Evolutionary conservation across 345 rosid genomes (phyloP).

Genomic region (Euclidium syriacum): DNA sequence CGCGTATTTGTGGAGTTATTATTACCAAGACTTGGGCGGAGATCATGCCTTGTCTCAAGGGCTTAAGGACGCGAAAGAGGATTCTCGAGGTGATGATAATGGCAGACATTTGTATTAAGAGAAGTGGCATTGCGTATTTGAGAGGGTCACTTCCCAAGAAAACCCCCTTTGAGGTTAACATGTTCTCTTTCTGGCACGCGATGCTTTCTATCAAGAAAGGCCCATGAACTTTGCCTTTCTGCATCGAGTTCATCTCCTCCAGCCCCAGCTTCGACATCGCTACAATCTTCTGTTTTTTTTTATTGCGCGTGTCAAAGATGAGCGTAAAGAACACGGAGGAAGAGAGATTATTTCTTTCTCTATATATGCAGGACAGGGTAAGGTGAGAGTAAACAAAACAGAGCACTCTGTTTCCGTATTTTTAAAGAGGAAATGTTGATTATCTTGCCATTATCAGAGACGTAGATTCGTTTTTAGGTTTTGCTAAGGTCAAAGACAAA

Average conservation of each 20-base stretch:
- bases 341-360: neutral
- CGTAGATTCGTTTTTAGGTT: neutral
- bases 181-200: constrained; percentile 18
- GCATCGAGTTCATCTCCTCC: constrained; percentile 12
- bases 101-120: constrained; percentile 22
- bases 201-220: constrained; percentile 8
- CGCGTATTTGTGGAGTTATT: neutral
- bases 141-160: constrained; percentile 31
- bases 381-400: neutral
- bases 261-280: constrained; percentile 3
- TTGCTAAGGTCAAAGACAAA: neutral
- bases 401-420: constrained; percentile 13
- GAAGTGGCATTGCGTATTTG: constrained; percentile 24
- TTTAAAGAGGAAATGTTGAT: neutral
- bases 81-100: constrained; percentile 29
- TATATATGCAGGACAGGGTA: neutral
- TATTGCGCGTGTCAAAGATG: neutral
- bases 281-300: too few relatives aligned
- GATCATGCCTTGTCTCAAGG: constrained; percentile 36
- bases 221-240: constrained; percentile 28
- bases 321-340: neutral
- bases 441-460: neutral
- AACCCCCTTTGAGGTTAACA: constrained; percentile 19
- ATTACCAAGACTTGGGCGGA: constrained; percentile 35
- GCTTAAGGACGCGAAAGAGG: constrained; percentile 24